Evolutionary conservation across 2,329 filamentous ascomycete species (phyloP), one percentile per base, ranked within the genome.

Genomic region (Fusarium domesticum): DNA sequence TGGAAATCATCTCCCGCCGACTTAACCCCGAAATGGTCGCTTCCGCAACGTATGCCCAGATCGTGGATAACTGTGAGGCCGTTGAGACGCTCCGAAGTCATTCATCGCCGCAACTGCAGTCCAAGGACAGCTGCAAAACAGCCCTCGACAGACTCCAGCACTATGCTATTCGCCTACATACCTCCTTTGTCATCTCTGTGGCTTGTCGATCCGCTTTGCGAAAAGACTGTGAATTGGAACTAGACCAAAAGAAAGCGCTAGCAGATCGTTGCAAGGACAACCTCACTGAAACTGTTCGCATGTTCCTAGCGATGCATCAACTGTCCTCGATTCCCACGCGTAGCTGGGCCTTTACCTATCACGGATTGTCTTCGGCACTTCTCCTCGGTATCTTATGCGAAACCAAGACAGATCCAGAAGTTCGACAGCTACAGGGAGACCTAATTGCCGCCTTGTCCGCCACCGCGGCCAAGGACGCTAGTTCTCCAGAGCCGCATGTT

Each of bases 291-390:
- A 84, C 81, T 11, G 81, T 85, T 10, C 75, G 79, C 32, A 85
- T 84, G 81, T 85, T 84, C 58, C 68, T 85, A 17, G 78, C 81
- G 14, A 85, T 85, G 81, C 81, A 85, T 61, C 81, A 83, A 50
- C 67, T 85, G 20, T 84, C 80, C 2, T 77, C 82, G 7, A 84
- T 84, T 36, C 81, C 81, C 1, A 85, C 81, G 0, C 71, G 81
- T 18, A 84, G 79, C 44, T 85, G 81, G 81, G 81, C 81, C 0
- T 84, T 84, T 48, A 85, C 81, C 1, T 84, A 84, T 45, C 80
- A 85, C 54, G 80, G 81, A 2, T 71, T 85, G 6, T 84, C 81
- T 7, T 85, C 81, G 0, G 81, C 81, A 1, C 72, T 85, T 4
- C 68, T 85, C 4, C 74, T 85, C 7, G 81, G 81, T 14, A 82